phyloP scores from a whole-genome alignment of 345 rosid species.

The Orychophragmus violaceus region DNA sequence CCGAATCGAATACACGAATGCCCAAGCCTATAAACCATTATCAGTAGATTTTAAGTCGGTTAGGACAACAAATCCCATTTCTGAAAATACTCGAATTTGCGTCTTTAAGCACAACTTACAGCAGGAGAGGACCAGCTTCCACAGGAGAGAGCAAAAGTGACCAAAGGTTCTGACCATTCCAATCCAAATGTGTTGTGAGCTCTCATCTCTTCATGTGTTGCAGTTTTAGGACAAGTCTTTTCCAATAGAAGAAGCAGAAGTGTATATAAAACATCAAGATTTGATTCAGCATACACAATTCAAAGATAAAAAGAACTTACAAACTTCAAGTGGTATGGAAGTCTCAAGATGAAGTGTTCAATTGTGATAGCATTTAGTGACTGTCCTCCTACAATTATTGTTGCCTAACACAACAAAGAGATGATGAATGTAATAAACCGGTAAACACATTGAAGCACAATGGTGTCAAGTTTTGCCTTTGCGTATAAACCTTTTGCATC shows the following conservation, averaged over 20 bases:
- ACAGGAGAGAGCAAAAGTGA: slow-evolving; percentile 82
- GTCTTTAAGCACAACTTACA: slow-evolving; percentile 43
- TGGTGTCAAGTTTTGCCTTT: neutral
- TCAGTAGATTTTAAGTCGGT: too few species aligned
- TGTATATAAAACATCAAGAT: neutral
- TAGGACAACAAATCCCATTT: too few species aligned
- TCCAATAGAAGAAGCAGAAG: neutral
- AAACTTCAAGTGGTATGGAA: slow-evolving; percentile 86
- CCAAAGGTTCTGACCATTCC: slow-evolving; percentile 87
- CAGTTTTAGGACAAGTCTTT: slow-evolving; percentile 67
- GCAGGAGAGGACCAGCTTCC: slow-evolving; percentile 98
- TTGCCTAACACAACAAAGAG: slow-evolving; percentile 46
- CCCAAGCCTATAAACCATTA: too few species aligned
- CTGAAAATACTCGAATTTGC: too few species aligned
- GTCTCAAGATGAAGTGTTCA: slow-evolving; percentile 86
- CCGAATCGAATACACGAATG: too few species aligned
- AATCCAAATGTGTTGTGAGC: slow-evolving; percentile 56
- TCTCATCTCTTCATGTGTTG: slow-evolving; percentile 67
- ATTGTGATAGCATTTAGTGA: slow-evolving; percentile 74
- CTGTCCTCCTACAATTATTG: slow-evolving; percentile 65
- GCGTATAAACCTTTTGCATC: slow-evolving; percentile 69
- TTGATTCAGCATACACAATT: neutral
- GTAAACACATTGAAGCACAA: neutral
- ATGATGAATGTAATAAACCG: neutral
- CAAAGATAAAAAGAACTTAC: slow-evolving; percentile 36